Evolutionary conservation across 148 eudicot species (phyloP).

Genomic region (Vaccinium macrocarpon): DNA sequence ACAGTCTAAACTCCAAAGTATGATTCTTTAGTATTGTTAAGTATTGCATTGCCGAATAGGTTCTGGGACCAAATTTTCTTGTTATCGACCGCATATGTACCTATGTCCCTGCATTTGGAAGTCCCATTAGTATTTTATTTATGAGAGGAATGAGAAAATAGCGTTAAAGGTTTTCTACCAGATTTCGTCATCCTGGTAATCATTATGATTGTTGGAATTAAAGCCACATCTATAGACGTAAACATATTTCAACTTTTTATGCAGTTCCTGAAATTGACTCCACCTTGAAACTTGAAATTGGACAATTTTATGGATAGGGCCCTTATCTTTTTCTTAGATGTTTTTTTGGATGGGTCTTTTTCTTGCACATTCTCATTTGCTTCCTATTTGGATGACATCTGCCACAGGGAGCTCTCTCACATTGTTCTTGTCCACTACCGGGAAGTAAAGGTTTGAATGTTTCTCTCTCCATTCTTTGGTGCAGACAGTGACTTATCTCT

Average conservation of each 20-base stretch:
- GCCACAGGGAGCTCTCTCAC: conserved; percentile 57
- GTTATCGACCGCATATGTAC: neutral
- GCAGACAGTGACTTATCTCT: neutral
- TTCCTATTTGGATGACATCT: conserved; percentile 19
- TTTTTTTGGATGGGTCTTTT: conserved; percentile 1
- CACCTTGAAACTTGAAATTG: neutral
- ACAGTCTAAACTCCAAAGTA: neutral
- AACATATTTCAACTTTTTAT: neutral
- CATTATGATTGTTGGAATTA: conserved; percentile 12
- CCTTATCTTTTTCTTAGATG: neutral
- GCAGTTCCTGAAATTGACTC: neutral
- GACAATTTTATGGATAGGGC: neutral
- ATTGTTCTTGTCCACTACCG: conserved; percentile 73
- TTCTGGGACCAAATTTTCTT: neutral
- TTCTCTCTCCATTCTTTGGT: neutral
- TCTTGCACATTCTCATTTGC: conserved; percentile 14
- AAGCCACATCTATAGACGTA: neutral
- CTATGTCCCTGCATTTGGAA: neutral
- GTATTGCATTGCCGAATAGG: neutral
- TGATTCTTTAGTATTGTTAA: neutral
- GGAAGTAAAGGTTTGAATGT: conserved; percentile 52
- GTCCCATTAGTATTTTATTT: neutral
- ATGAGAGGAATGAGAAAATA: neutral
- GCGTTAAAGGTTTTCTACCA: neutral
- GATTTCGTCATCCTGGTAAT: neutral